Conservation (phyloP, 805 yeast genomes). For the Saccharomyces kudriavzevii region DNA sequence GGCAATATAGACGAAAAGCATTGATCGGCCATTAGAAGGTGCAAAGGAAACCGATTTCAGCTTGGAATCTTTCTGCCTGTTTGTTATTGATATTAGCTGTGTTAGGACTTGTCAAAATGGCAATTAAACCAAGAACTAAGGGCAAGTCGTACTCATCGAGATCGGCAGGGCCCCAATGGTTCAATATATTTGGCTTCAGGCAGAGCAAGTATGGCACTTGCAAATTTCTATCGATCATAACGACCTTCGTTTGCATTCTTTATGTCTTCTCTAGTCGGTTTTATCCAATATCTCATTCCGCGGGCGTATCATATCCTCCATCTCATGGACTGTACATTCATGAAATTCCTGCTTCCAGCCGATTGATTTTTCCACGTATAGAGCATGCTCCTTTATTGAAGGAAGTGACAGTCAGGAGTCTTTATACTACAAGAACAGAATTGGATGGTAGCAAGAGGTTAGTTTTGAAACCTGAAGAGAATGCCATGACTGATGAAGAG, state of each 20-base stretch:
- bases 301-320: conserved; percentile 17
- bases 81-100: conserved; percentile 16
- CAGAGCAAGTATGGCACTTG: background rate
- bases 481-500: conserved; percentile 34
- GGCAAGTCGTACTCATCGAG: conserved; percentile 8
- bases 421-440: conserved; percentile 43
- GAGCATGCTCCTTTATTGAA: conserved; percentile 59
- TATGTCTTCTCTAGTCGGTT: conserved; percentile 16
- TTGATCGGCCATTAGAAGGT: background rate
- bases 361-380: conserved; percentile 63
- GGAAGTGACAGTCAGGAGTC: conserved; percentile 44
- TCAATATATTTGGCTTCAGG: background rate
- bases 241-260: conserved; percentile 6
- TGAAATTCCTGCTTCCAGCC: conserved; percentile 42
- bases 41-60: background rate
- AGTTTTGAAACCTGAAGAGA: conserved; percentile 34
- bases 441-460: conserved; percentile 36
- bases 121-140: conserved; percentile 24
- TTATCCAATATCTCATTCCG: conserved; percentile 4
- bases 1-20: background rate
- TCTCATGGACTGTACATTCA: conserved; percentile 39
- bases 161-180: conserved; percentile 3
- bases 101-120: conserved; percentile 19
- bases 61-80: background rate
- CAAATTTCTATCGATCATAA: conserved; percentile 1